Evolutionary conservation across 345 rosid genomes (phyloP).

Genomic region (Corchorus capsularis): DNA sequence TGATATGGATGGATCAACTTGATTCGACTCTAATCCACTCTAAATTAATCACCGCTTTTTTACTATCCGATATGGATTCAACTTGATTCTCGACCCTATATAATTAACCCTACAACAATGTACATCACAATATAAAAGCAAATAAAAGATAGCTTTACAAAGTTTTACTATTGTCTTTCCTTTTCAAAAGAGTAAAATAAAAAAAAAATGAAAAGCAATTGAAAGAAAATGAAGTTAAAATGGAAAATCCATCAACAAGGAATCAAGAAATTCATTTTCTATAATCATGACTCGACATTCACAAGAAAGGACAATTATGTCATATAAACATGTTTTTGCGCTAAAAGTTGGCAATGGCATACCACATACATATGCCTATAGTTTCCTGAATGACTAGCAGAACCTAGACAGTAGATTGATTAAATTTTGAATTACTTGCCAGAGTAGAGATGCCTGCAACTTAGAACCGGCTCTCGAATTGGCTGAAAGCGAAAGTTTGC

Average conservation of each 20-base stretch:
- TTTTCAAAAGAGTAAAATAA: too few relatives aligned
- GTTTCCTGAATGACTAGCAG: slow-evolving; percentile 15
- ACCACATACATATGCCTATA: slow-evolving; percentile 9
- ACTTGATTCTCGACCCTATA: too few relatives aligned
- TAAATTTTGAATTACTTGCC: slow-evolving; percentile 19
- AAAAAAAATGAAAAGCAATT: not conserved
- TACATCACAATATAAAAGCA: too few relatives aligned
- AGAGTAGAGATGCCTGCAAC: not conserved
- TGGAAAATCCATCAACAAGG: not conserved
- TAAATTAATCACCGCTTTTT: too few relatives aligned
- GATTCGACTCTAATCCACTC: too few relatives aligned
- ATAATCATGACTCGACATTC: not conserved
- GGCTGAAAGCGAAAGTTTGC: slow-evolving; percentile 12
- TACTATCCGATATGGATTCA: too few relatives aligned
- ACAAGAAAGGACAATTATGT: slow-evolving; percentile 8
- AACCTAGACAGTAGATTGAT: slow-evolving; percentile 25
- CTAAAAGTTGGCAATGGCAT: not conserved
- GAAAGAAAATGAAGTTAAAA: not conserved
- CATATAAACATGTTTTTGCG: slow-evolving; percentile 23
- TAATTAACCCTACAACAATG: too few relatives aligned
- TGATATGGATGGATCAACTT: too few relatives aligned
- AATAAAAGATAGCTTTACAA: too few relatives aligned
- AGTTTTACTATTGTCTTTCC: too few relatives aligned
- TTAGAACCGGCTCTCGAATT: slow-evolving; percentile 17
- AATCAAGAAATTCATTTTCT: not conserved